Base-by-base conservation (phyloP, 305 asterid species). In the Plantago lanceolata region DNA sequence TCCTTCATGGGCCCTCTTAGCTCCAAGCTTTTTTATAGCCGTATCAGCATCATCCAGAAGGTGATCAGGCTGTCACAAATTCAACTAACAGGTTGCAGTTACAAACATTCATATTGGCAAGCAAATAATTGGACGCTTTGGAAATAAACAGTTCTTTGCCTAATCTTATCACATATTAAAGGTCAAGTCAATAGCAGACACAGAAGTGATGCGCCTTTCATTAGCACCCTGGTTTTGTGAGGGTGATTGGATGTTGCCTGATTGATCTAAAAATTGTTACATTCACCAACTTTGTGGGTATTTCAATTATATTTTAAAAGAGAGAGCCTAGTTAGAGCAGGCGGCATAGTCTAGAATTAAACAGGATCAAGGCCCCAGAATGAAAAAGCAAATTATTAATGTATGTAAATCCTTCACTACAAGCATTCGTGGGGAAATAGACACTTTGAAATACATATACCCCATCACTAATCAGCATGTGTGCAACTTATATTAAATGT, bases 1-100 rank as follows among this genome's bases (percentile, higher is more conserved):
- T 57, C 92, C 96, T 49, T 75, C 70, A 48, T 79, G 60, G n/a
- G 96, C 94, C 76, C 99, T 85, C 76, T 80, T 81, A 28, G 56
- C 29, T 71, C 99, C 99, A 64, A 93, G 88, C 70, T 89, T 93
- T 63, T 76, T 87, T 45, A 56, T 69, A 61, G 96, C 96, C 57
- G 92, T 79, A 75, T 82, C 90, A 75, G 93, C 99, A 84, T 89
- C 99, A 63, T 84, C 87, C 73, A 93, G 63, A 74, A 89, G 68
- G 76, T 93, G 99, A 80, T 84, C 95, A 20, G 99, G 99, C 97
- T 93, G 89, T 75, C 67, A 71, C 28, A 56, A 61, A 58, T 51
- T 57, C 63, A 40, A 70, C 65, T 64, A 60, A 57, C 50, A 67
- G 64, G 55, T 31, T 19, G 57, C 53, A 61, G 63, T 70, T 57